These are phyloP conservation scores for Suhomyces xylopsoci DNA, from an alignment of 805 yeast genomes.

Conservation along the genomic window DNA sequence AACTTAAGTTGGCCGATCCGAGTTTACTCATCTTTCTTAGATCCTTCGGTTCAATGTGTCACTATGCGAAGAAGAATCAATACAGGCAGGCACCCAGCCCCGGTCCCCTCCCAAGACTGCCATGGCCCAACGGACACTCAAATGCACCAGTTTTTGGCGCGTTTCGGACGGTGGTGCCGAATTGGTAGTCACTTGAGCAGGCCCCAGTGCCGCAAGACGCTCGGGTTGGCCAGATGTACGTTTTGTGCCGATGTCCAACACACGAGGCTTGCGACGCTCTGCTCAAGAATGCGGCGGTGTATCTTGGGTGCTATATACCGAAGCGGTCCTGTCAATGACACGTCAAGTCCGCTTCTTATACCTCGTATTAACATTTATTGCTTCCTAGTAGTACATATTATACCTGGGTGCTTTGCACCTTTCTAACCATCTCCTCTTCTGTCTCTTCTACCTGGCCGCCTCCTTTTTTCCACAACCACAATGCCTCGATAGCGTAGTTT, in stretches of 20 bases:
- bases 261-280: neutral
- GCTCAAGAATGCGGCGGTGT: neutral
- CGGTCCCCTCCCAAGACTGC: neutral
- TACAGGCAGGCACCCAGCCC: neutral
- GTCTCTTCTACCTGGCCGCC: conserved; percentile 36
- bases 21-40: conserved; percentile 14
- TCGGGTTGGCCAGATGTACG: neutral
- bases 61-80: conserved; percentile 37
- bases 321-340: neutral
- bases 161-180: neutral
- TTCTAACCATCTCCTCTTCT: conserved; percentile 28
- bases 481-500: conserved; percentile 82
- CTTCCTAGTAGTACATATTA: neutral
- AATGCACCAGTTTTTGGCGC: neutral
- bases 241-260: neutral
- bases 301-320: neutral
- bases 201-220: neutral
- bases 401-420: conserved; percentile 9
- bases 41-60: conserved; percentile 49
- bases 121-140: neutral
- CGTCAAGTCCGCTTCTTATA: neutral
- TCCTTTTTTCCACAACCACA: conserved; percentile 79
- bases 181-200: neutral
- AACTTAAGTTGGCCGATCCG: conserved; percentile 47
- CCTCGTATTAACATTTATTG: neutral